Evolutionary conservation across 2,329 filamentous ascomycete species (phyloP).

Genomic region (Knoxdaviesia proteae): DNA sequence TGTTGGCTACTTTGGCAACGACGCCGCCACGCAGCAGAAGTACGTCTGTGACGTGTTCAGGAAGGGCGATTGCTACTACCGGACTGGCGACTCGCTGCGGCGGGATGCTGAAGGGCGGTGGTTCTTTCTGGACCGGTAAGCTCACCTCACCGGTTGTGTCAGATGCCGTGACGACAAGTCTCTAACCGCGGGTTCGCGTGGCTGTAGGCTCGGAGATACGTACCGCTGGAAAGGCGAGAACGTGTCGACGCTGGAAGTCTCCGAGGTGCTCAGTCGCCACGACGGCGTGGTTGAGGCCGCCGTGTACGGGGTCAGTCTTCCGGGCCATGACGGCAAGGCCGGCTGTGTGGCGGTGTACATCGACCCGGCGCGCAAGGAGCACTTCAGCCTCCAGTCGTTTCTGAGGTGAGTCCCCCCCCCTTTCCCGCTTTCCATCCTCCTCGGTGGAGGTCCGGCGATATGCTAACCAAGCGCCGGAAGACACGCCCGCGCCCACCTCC

Average conservation of each 20-base stretch:
- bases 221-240: conserved; percentile 71
- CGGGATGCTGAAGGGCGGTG: conserved; percentile 41
- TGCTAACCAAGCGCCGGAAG: conserved; percentile 8
- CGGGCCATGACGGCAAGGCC: conserved; percentile 46
- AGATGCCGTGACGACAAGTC: not conserved
- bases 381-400: conserved; percentile 39
- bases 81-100: conserved; percentile 45
- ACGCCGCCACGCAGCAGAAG: conserved; percentile 45
- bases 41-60: conserved; percentile 41
- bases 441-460: not conserved
- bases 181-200: not conserved
- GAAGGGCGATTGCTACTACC: conserved; percentile 48
- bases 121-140: conserved; percentile 40
- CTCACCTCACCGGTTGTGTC: too few relatives aligned
- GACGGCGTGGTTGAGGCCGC: conserved; percentile 43
- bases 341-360: conserved; percentile 43
- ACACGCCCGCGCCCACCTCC: conserved; percentile 37
- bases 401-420: conserved; percentile 18
- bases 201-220: conserved; percentile 41
- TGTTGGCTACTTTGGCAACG: conserved; percentile 49
- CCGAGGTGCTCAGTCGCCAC: conserved; percentile 37
- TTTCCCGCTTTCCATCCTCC: not conserved
- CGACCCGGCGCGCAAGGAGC: conserved; percentile 20
- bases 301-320: conserved; percentile 47
- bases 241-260: conserved; percentile 45